Evolutionary conservation across 1,284 basidiomycete species (phyloP), one percentile per base, ranked within the genome.

Genomic region (Abortiporus biennis): DNA sequence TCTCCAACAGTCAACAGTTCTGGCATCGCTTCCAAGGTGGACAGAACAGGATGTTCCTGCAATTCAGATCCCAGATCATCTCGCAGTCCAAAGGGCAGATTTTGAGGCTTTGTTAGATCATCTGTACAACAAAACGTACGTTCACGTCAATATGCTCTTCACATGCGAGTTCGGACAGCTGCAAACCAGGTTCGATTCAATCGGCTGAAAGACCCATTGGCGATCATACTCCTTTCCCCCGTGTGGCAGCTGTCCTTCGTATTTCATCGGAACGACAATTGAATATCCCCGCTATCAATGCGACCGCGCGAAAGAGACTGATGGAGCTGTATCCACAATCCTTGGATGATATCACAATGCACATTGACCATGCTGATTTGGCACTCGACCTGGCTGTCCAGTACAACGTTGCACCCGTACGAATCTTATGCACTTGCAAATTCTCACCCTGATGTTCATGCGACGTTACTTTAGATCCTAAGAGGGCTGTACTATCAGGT

Each of bases 401-500:
- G 32, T 71, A 72, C 47, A 51, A 67, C 29, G 57, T 78, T 19
- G 41, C 51, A 19, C 62, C 66, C 1, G 80, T 79, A 52, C 54
- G 76, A 16, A 13, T 33, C 13, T 17, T 19, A 19, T 20, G n/a
- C 6, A 9, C 6, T 37, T 43, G 21, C 30, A 15, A 1, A 9
- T 21, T 31, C 3, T 32, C 19, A n/a, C 13, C n/a, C 30, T 45
- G 36, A 38, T 33, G 21, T 24, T 16, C 15, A 38, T 15, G 19
- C 19, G 9, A 1, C 27, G 4, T 37, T 15, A 17, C 25, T 15
- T 25, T 46, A 85, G 82, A 69, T 78, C 41, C 72, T 69, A 54
- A 83, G 81, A 46, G 67, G 71, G 3, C 59, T 83, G 23, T 68
- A 78, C 45, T 85, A 85, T 56, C 73, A 67, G 49, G 64, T 82